These are phyloP conservation scores for Cordyceps sp. DNA, from an alignment of 2,329 filamentous ascomycete genomes.

Conservation along the genomic window DNA sequence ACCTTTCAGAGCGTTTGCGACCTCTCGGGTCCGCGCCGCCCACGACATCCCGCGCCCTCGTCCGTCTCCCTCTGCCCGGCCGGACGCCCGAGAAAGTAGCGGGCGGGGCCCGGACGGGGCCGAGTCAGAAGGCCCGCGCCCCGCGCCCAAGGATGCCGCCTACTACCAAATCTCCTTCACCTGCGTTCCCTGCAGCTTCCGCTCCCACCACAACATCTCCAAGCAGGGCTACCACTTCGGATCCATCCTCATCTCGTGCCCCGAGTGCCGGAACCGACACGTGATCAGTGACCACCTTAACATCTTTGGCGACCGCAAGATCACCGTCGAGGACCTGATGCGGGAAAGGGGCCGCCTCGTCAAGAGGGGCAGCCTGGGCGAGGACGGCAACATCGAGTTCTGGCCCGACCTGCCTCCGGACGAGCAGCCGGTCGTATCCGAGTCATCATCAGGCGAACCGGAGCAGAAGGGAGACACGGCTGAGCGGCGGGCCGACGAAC, in stretches of 20 bases:
- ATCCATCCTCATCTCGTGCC: slow-evolving; percentile 78
- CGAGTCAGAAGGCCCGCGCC: slow-evolving; percentile 8
- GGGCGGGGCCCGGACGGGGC: no score
- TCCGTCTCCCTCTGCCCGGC: no score
- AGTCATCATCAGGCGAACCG: no score
- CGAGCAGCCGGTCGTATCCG: no score
- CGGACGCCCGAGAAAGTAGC: background rate
- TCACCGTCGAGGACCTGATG: slow-evolving; percentile 66
- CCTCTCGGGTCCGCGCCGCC: slow-evolving; percentile 7
- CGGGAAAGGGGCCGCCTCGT: slow-evolving; percentile 57
- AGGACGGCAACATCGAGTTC: slow-evolving; percentile 80
- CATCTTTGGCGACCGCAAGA: slow-evolving; percentile 54
- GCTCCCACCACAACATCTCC: slow-evolving; percentile 72
- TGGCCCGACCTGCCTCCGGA: no score
- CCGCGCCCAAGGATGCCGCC: slow-evolving; percentile 23
- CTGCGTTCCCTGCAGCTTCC: slow-evolving; percentile 66
- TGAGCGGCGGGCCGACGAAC: no score
- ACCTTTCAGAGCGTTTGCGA: background rate
- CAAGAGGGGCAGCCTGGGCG: slow-evolving; percentile 52
- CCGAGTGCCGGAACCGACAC: slow-evolving; percentile 71
- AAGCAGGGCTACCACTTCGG: slow-evolving; percentile 94
- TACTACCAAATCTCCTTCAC: slow-evolving; percentile 85
- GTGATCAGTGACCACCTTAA: slow-evolving; percentile 78
- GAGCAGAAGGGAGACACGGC: no score
- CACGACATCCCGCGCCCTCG: slow-evolving; percentile 1